Percentiles rank a stretch among this genome's conserved stretches.
phyloP scores from a whole-genome alignment of 2,329 filamentous ascomycete species.

The Xylariaceae sp. region DNA sequence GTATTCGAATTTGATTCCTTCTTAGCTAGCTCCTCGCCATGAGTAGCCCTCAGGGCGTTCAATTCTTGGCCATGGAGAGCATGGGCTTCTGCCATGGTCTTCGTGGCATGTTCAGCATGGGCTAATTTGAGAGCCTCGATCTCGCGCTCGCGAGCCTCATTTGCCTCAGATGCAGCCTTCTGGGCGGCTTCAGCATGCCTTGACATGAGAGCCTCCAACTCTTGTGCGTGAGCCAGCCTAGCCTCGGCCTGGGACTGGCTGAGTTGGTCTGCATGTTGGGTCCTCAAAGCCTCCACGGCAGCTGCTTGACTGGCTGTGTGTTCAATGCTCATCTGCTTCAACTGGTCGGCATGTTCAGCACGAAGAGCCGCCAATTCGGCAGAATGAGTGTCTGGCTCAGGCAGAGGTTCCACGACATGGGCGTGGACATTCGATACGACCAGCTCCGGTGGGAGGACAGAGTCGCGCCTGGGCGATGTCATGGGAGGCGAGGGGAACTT shows the following conservation, averaged over 20 bases:
- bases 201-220: conserved; percentile 11
- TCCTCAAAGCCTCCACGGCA: conserved; percentile 16
- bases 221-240: conserved; percentile 8
- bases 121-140: conserved; percentile 16
- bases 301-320: conserved; percentile 15
- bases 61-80: conserved; percentile 15
- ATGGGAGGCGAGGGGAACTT: conserved; percentile 48
- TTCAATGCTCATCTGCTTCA: conserved; percentile 18
- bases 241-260: conserved; percentile 2
- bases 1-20: conserved; percentile 10
- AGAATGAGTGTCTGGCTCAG: conserved; percentile 16
- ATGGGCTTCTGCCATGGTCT: conserved; percentile 11
- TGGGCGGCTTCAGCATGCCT: conserved; percentile 9
- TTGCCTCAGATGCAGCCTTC: conserved; percentile 7
- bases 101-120: conserved; percentile 16
- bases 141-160: conserved; percentile 12
- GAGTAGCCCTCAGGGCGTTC: conserved; percentile 13
- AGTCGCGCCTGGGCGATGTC: conserved; percentile 25
- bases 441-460: conserved; percentile 28
- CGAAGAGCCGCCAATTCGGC: conserved; percentile 29
- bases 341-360: conserved; percentile 17
- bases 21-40: conserved; percentile 12
- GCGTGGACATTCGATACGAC: conserved; percentile 37
- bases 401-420: conserved; percentile 31
- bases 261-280: conserved; percentile 16